A percentile compares a stretch with the other conserved stretches of the same genome.
These are phyloP conservation scores for Nicotiana attenuata DNA, from an alignment of 257 asterid genomes.

Conservation along the genomic window DNA sequence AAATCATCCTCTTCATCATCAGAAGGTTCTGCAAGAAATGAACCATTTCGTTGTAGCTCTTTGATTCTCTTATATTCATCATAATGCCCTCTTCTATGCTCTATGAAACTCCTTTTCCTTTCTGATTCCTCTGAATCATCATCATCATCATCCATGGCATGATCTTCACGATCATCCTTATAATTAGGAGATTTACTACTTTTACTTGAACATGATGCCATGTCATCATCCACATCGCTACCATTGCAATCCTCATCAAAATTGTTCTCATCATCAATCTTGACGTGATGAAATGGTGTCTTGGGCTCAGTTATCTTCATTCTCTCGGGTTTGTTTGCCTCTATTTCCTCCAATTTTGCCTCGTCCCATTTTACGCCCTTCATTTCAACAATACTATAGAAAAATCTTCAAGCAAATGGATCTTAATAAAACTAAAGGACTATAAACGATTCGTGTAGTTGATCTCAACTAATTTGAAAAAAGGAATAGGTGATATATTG, in stretches of 20 bases:
- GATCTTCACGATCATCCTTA: not conserved
- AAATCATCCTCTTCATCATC: not conserved
- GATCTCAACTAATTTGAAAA: not conserved
- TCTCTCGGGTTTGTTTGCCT: conserved; percentile 61
- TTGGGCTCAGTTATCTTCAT: conserved; percentile 67
- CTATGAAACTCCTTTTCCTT: conserved; percentile 5
- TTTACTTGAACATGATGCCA: not conserved
- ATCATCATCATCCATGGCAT: not conserved
- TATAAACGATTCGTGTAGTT: not conserved
- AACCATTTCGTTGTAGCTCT: conserved; percentile 5
- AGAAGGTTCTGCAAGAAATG: not conserved
- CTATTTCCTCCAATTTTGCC: conserved; percentile 56
- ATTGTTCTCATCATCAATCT: conserved; percentile 24
- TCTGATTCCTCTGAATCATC: not conserved
- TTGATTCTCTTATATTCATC: conserved; percentile 13
- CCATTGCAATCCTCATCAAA: conserved; percentile 23
- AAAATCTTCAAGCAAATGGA: not conserved
- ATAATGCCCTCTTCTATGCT: conserved; percentile 10
- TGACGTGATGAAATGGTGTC: conserved; percentile 63
- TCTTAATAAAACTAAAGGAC: not conserved
- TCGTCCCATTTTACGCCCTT: conserved; percentile 52
- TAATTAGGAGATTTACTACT: not conserved
- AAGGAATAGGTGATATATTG: not conserved
- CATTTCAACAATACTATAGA: not conserved
- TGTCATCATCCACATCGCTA: not conserved